Percentiles rank a stretch among this genome's conserved stretches.
Conservation (phyloP, 805 yeast species). For the Teunomyces pallodes region DNA sequence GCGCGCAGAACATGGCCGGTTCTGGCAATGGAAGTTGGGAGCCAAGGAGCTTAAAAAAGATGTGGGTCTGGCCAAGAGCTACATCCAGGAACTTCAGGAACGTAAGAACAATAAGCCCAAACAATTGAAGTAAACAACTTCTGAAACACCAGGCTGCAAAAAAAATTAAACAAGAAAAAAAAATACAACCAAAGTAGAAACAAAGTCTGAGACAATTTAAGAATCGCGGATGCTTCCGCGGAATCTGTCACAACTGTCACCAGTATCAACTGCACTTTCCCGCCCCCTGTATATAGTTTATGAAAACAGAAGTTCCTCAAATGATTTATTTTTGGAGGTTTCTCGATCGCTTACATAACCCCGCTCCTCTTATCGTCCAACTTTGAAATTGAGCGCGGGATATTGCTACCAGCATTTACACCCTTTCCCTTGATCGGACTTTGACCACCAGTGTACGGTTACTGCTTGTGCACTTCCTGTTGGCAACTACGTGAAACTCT, state of each 20-base stretch:
- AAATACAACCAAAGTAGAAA: not conserved
- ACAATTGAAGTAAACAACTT: slow-evolving; percentile 1
- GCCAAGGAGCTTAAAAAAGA: slow-evolving; percentile 32
- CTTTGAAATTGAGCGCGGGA: not conserved
- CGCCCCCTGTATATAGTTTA: not conserved
- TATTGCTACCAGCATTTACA: not conserved
- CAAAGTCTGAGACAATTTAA: too few species aligned
- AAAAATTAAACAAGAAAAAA: not conserved
- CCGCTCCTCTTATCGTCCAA: slow-evolving; percentile 3
- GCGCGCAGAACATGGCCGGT: slow-evolving; percentile 55
- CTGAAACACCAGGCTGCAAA: not conserved
- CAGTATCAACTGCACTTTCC: not conserved
- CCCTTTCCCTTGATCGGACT: not conserved
- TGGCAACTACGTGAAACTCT: not conserved
- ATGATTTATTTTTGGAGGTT: not conserved
- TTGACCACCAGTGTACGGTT: not conserved
- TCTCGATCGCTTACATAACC: not conserved
- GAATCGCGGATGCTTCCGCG: too few species aligned
- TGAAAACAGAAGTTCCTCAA: not conserved
- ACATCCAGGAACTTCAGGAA: slow-evolving; percentile 13
- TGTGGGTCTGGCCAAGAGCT: slow-evolving; percentile 19
- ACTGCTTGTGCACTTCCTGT: not conserved
- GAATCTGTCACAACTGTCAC: not conserved
- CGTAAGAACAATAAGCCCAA: slow-evolving; percentile 1
- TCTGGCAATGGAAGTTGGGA: slow-evolving; percentile 53